phyloP scores from a whole-genome alignment of 768 basidiomycete species.

The Hygrocybe punicea region DNA sequence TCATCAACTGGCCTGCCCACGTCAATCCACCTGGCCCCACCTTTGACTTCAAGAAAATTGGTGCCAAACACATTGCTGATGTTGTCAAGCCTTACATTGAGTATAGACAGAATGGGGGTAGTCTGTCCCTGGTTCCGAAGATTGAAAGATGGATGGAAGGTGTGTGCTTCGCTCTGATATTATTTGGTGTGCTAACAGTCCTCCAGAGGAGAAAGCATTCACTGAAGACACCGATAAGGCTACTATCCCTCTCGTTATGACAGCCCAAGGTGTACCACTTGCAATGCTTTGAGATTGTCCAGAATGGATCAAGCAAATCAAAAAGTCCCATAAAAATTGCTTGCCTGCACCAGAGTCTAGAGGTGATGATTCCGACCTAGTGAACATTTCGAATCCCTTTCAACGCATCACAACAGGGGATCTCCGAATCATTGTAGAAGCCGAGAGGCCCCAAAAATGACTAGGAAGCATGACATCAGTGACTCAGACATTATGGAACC shows the following conservation, averaged over 20 bases:
- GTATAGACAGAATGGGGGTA: background rate
- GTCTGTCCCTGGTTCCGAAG: background rate
- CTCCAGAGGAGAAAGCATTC: background rate
- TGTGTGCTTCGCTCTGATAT: background rate
- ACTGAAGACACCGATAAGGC: background rate
- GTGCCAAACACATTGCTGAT: background rate
- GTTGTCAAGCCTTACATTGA: background rate
- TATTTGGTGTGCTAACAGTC: background rate
- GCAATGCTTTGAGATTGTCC: background rate
- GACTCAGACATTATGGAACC: no score
- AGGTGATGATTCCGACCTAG: no score
- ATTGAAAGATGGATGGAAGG: background rate
- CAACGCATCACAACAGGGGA: no score
- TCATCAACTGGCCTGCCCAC: conserved; percentile 24
- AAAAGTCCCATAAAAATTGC: background rate
- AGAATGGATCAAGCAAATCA: background rate
- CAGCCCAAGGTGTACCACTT: background rate
- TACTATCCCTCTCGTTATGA: background rate
- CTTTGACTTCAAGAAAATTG: background rate
- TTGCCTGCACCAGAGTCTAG: no score
- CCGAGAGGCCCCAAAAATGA: no score
- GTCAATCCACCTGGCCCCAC: background rate
- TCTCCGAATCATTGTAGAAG: no score
- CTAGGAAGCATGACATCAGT: no score
- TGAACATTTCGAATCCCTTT: no score